Base-by-base conservation (phyloP, 352 stramenopile species). In the Globisporangium middletonii region DNA sequence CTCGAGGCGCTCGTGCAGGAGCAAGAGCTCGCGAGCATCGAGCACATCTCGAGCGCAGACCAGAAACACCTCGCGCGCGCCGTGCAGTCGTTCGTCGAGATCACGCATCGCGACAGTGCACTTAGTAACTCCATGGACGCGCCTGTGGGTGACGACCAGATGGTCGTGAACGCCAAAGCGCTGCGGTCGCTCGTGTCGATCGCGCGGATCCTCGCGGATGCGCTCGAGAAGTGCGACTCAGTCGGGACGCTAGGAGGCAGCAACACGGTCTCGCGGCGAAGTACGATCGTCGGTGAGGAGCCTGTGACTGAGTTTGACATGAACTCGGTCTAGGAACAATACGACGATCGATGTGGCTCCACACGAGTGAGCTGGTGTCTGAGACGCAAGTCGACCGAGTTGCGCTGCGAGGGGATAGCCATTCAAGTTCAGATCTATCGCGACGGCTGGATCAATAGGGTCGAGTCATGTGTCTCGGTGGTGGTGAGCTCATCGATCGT, bases 1-100 rank as follows among this genome's bases (percentile, higher is more conserved):
- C 45, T 86, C 3, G 76, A 86, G 33, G 69, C 76, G 5, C 67
- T 86, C 28, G 62, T 83, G 4, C 71, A 82, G 26, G 76, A 86
- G 23, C 73, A 78, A 6, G 67, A 82, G 46, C 57, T 78, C 16
- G 63, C 55, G 19, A 69, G 55, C 4, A 72, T 83, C 13, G 69
- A 67, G 16, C 53, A 72, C 3, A 48, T 71, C 27, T 49, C 61
- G 3, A 57, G 30, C n/a, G 58, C 67, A 7, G 68, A 83, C 18
- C 68, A 68, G 1, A 66, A 55, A 0, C 62, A 63, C 5, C 63
- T 83, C 47, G 60, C 65, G 16, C 57, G 58, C 4, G 68, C 70
- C 16, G 59, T 87, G 41, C 63, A 64, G 3, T 71, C 65, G 27
- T 83, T 79, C 26, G 13, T 83, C 3, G 61, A 78, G n/a, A 62